Evolutionary conservation across 345 rosid species (phyloP).

Genomic region (Turnera subulata): DNA sequence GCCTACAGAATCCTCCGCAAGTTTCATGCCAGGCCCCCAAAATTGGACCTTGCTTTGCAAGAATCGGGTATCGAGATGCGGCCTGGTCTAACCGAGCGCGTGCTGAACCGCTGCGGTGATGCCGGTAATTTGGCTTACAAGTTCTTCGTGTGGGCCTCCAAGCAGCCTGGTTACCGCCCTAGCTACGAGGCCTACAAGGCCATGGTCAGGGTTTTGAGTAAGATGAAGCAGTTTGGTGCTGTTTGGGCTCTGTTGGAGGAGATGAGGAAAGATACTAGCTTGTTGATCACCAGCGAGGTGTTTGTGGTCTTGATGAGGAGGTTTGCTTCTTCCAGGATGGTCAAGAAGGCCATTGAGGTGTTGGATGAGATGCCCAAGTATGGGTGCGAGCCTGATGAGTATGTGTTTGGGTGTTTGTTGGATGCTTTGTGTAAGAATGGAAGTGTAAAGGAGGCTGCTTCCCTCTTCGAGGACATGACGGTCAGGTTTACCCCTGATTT

Average conservation of each 20-base stretch:
- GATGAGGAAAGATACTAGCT: constrained; percentile 69
- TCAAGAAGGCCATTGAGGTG: constrained; percentile 79
- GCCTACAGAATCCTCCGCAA: constrained; percentile 65
- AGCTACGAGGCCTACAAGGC: constrained; percentile 67
- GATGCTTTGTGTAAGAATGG: constrained; percentile 87
- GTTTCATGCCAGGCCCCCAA: constrained; percentile 67
- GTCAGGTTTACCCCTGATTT: constrained; percentile 48
- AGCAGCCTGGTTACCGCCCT: constrained; percentile 66
- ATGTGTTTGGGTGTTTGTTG: constrained; percentile 65
- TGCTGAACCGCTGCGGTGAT: constrained; percentile 84
- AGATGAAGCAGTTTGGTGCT: constrained; percentile 80
- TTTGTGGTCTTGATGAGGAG: constrained; percentile 70
- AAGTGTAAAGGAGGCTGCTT: constrained; percentile 78
- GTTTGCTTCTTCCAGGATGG: constrained; percentile 67
- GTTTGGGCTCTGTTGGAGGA: constrained; percentile 91
- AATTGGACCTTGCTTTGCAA: constrained; percentile 69
- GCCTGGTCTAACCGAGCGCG: constrained; percentile 70
- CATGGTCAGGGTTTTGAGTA: constrained; percentile 65
- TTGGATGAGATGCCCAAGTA: constrained; percentile 90
- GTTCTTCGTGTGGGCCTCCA: constrained; percentile 79
- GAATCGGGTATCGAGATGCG: constrained; percentile 69
- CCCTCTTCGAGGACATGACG: constrained; percentile 73
- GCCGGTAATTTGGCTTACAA: constrained; percentile 82
- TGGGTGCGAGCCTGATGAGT: constrained; percentile 74
- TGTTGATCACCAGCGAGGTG: constrained; percentile 63